Percentiles rank a stretch among this genome's conserved stretches.
phyloP scores from a whole-genome alignment of 352 stramenopile genomes.

The Globisporangium viniferum region DNA sequence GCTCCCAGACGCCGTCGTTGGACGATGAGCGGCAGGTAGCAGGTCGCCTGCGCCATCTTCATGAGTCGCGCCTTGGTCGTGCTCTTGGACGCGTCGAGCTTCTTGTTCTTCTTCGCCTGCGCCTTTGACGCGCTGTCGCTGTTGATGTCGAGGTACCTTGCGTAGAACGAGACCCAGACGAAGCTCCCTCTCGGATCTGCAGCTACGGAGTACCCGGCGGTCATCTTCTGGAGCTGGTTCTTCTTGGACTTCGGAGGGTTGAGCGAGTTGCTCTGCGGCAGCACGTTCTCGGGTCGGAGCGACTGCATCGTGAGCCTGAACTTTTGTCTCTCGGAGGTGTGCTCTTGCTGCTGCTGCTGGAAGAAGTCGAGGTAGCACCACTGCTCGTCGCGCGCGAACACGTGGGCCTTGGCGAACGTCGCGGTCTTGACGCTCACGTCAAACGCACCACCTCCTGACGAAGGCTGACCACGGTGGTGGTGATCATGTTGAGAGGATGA shows the following conservation, averaged over 20 bases:
- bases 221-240: slow-evolving; percentile 22
- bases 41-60: slow-evolving; percentile 26
- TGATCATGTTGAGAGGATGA: background rate
- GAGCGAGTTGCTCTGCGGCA: slow-evolving; percentile 27
- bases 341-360: slow-evolving; percentile 3
- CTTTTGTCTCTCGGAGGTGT: background rate
- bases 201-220: slow-evolving; percentile 22
- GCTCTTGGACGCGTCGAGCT: slow-evolving; percentile 19
- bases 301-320: slow-evolving; percentile 36
- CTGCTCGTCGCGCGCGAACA: slow-evolving; percentile 46
- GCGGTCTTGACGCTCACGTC: slow-evolving; percentile 34
- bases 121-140: background rate
- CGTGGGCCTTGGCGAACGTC: slow-evolving; percentile 29
- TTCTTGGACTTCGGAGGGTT: background rate
- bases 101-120: slow-evolving; percentile 2
- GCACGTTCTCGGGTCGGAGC: slow-evolving; percentile 17
- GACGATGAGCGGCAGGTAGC: slow-evolving; percentile 34
- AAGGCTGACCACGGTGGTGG: background rate
- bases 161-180: slow-evolving; percentile 33
- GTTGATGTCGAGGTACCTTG: slow-evolving; percentile 18
- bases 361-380: slow-evolving; percentile 42
- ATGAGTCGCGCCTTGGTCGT: slow-evolving; percentile 23
- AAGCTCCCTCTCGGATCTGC: slow-evolving; percentile 15
- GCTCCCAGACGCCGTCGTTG: slow-evolving; percentile 37
- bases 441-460: background rate